Percentiles rank a stretch among this genome's conserved stretches.
phyloP scores from a whole-genome alignment of 306 rosid species.

The Lathyrus oleraceus region DNA sequence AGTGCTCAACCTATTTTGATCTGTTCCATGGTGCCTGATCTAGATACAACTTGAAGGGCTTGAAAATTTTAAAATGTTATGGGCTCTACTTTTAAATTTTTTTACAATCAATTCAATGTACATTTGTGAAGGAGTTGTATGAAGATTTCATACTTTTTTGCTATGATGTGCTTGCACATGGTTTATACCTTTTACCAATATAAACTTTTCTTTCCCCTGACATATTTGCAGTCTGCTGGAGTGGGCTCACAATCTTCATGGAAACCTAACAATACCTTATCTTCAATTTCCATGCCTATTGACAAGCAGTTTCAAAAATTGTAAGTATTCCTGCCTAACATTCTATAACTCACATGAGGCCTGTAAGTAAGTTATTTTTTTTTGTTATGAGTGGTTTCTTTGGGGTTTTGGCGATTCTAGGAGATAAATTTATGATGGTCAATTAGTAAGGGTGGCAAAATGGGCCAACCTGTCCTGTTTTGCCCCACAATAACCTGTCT shows the following conservation, averaged over 20 bases:
- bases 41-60: slow-evolving; percentile 19
- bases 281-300: slow-evolving; percentile 50
- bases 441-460: slow-evolving; percentile 18
- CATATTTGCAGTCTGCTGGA: slow-evolving; percentile 58
- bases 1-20: slow-evolving; percentile 15
- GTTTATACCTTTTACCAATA: slow-evolving; percentile 11
- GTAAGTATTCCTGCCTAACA: slow-evolving; percentile 56
- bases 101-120: slow-evolving; percentile 1
- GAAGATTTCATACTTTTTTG: slow-evolving; percentile 25
- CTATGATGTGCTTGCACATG: slow-evolving; percentile 26
- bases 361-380: not conserved
- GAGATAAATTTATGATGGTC: slow-evolving; percentile 19
- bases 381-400: slow-evolving; percentile 17
- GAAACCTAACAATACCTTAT: slow-evolving; percentile 50
- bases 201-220: slow-evolving; percentile 13
- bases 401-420: slow-evolving; percentile 23
- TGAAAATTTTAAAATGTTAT: slow-evolving; percentile 19
- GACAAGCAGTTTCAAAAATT: slow-evolving; percentile 75
- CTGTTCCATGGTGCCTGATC: slow-evolving; percentile 3
- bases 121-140: slow-evolving; percentile 18
- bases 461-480: not conserved
- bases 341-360: slow-evolving; percentile 14
- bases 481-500: not conserved
- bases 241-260: slow-evolving; percentile 61
- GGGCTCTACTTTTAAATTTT: not conserved